Percentiles rank a stretch among this genome's conserved stretches.
These are phyloP conservation scores for Spergularia azorica DNA, from an alignment of 179 eudicot genomes.

Conservation along the genomic window DNA sequence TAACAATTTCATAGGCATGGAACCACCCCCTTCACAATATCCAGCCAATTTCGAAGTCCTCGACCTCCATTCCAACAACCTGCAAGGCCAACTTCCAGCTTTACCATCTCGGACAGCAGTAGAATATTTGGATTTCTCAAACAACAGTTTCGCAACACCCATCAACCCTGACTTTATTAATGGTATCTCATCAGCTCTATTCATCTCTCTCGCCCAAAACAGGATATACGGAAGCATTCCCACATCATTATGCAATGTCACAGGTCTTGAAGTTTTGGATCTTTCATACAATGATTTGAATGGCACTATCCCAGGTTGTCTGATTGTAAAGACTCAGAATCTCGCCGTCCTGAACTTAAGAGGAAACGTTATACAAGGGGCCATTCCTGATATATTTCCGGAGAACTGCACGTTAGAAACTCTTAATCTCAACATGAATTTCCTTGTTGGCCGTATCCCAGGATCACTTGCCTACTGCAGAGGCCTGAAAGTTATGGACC, in stretches of 20 bases:
- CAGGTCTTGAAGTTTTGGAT: slow-evolving; percentile 37
- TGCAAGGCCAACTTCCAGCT: slow-evolving; percentile 43
- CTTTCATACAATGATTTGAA: slow-evolving; percentile 38
- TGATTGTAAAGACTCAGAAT: not conserved
- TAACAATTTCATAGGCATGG: slow-evolving; percentile 29
- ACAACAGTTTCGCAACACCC: slow-evolving; percentile 36
- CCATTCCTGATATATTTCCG: not conserved
- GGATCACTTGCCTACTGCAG: slow-evolving; percentile 32
- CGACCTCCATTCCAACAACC: slow-evolving; percentile 44
- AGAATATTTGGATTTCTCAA: slow-evolving; percentile 37
- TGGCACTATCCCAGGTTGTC: slow-evolving; percentile 30
- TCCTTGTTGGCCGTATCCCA: slow-evolving; percentile 39
- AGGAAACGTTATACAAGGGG: not conserved
- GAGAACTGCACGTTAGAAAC: slow-evolving; percentile 14
- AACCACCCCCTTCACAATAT: slow-evolving; percentile 18
- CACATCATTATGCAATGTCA: slow-evolving; percentile 41
- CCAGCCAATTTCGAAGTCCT: not conserved
- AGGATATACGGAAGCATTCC: slow-evolving; percentile 43
- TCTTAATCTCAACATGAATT: slow-evolving; percentile 33
- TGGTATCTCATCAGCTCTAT: not conserved
- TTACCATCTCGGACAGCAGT: slow-evolving; percentile 11
- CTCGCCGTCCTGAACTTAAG: slow-evolving; percentile 17
- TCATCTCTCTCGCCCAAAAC: slow-evolving; percentile 38
- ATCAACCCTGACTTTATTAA: slow-evolving; percentile 28
- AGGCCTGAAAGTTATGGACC: slow-evolving; percentile 27